Conservation (phyloP, 176 grass and related monocot species). For the Zea luxurians region DNA sequence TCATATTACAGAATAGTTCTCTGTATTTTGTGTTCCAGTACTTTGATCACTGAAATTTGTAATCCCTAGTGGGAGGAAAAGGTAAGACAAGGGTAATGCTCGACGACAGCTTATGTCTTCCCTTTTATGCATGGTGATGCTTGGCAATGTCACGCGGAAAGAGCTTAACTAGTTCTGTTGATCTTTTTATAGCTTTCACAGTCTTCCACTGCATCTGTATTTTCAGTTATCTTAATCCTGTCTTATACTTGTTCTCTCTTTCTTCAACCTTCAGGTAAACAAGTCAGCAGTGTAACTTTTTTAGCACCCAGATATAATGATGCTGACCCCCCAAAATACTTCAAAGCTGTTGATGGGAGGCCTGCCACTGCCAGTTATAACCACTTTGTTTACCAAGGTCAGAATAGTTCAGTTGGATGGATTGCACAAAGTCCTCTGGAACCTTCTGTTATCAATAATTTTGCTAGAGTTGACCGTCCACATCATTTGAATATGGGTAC, state of each 20-base stretch:
- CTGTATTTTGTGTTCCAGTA: not conserved
- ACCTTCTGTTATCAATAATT: slow-evolving; percentile 34
- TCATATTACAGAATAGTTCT: not conserved
- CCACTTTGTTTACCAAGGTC: slow-evolving; percentile 45
- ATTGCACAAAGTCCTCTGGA: slow-evolving; percentile 42
- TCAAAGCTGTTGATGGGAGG: slow-evolving; percentile 38
- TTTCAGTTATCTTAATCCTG: slow-evolving; percentile 19
- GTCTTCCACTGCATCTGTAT: slow-evolving; percentile 14
- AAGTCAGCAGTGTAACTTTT: slow-evolving; percentile 23
- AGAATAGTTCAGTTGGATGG: slow-evolving; percentile 45
- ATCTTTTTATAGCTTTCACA: slow-evolving; percentile 18
- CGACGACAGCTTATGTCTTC: not conserved
- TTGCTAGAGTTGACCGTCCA: slow-evolving; percentile 35
- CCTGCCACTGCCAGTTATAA: slow-evolving; percentile 35
- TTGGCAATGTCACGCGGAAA: slow-evolving; percentile 13
- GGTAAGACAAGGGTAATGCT: not conserved
- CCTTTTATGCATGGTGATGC: slow-evolving; percentile 1
- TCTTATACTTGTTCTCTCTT: slow-evolving; percentile 17
- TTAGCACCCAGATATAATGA: slow-evolving; percentile 41
- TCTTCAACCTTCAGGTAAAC: slow-evolving; percentile 55
- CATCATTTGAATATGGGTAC: slow-evolving; percentile 35
- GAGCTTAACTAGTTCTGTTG: slow-evolving; percentile 1
- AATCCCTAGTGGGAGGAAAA: not conserved
- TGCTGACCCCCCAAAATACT: slow-evolving; percentile 17
- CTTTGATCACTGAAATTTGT: slow-evolving; percentile 14